A percentile compares a stretch with the other conserved stretches of the same genome.
Conservation (phyloP, 2,329 filamentous ascomycete genomes). For the Scedosporium aurantiacum region DNA sequence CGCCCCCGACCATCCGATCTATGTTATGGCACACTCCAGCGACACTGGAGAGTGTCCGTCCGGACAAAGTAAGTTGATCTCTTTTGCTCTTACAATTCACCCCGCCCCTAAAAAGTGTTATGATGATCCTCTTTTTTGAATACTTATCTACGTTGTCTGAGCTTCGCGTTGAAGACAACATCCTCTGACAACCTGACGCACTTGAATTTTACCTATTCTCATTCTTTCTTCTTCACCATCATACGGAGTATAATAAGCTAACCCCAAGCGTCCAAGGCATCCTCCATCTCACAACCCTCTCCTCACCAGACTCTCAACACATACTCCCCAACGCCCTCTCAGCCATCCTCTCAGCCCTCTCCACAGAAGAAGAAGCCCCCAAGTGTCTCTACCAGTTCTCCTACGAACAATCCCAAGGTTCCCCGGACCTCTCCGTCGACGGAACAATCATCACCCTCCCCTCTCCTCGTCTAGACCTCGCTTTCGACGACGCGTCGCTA, state of each 20-base stretch:
- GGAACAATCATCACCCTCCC: conserved; percentile 45
- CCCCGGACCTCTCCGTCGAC: conserved; percentile 4
- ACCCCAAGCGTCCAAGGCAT: conserved; percentile 14
- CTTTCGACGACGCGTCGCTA: conserved; percentile 63
- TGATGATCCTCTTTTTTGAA: conserved; percentile 76
- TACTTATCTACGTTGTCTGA: conserved; percentile 99
- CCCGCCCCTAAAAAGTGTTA: conserved; percentile 37
- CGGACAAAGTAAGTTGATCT: conserved; percentile 66
- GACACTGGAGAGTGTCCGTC: conserved; percentile 85
- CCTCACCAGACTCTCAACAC: conserved; percentile 18
- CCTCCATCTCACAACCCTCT: conserved; percentile 23
- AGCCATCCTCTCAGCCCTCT: conserved; percentile 25
- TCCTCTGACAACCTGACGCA: conserved; percentile 84
- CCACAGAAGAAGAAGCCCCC: conserved; percentile 10
- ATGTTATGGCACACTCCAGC: conserved; percentile 65
- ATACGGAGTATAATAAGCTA: conserved; percentile 19
- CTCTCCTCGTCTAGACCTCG: conserved; percentile 49
- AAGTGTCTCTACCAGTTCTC: conserved; percentile 38
- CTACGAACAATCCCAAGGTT: conserved; percentile 38
- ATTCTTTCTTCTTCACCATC: conserved; percentile 5
- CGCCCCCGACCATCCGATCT: conserved; percentile 34
- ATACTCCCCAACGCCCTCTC: conserved; percentile 29
- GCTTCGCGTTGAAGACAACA: conserved; percentile 70
- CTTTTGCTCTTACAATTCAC: conserved; percentile 10
- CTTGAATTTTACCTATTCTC: conserved; percentile 14